Evolutionary conservation across 306 rosid genomes (phyloP), one percentile per base, ranked within the genome.

Genomic region (Casuarina cunninghamiana): DNA sequence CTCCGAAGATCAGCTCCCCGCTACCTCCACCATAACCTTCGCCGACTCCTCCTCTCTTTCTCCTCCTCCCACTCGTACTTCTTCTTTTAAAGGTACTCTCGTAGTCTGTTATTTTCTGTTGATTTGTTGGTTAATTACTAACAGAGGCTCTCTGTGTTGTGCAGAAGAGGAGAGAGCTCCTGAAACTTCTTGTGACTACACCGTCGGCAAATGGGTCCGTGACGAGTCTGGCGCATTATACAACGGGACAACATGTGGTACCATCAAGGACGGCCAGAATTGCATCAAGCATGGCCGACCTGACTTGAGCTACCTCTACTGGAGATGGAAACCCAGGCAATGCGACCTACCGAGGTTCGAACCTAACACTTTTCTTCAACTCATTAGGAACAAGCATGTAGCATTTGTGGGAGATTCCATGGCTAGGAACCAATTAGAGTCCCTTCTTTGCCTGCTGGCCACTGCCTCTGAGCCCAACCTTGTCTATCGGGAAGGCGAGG

Each of bases 361-460:
- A 54, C 96, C 98, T 37, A 42, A 57, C 42, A 78, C 84, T 74
- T 94, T 92, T 57, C 93, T 94, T 49, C 75, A 80, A 49, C 79
- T 90, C 39, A 37, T 92, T 61, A 76, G 45, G 1, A 87, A 88
- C 91, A 92, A 90, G 70, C 91, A 92, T 44, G 5, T 94, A 72
- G 97, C 97, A 39, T 90, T 94, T 87, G 90, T 94, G 2, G 98
- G 98, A 3, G 98, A 94, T 53, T 94, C 98, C 76, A 84, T 94
- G 93, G 98, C 98, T 15, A 94, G 98, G 82, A 94, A 94, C 88
- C 98, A 94, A 73, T 71, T 92, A 67, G 98, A 94, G 79, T 94
- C 98, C 1, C 97, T 94, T 67, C 94, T 94, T n/a, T 94, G 98
- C 78, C 74, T 92, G 91, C 16, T 94, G 15, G 62, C 97, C 78